Conservation (phyloP, 108 stramenopile genomes). For the Discostella stelligeroides region DNA sequence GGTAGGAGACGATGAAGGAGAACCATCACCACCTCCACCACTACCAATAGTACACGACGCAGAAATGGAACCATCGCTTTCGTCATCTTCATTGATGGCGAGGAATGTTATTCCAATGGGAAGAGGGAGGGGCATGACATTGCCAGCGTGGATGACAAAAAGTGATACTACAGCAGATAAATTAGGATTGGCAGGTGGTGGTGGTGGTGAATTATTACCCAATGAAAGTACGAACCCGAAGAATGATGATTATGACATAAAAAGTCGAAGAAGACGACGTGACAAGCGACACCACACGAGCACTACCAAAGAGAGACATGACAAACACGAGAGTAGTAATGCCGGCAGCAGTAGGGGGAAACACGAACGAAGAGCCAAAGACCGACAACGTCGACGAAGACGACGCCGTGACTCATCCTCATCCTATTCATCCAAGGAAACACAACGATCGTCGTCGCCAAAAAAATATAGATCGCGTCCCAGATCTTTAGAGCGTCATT, state of each 20-base stretch:
- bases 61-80: background rate
- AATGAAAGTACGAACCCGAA: background rate
- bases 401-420: too few relatives aligned
- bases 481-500: too few relatives aligned
- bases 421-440: too few relatives aligned
- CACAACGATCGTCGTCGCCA: too few relatives aligned
- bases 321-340: slow-evolving; percentile 1
- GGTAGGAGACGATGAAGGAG: slow-evolving; percentile 64
- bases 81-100: background rate
- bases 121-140: slow-evolving; percentile 60
- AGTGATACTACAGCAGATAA: too few relatives aligned
- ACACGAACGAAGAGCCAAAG: too few relatives aligned
- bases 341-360: background rate
- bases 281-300: slow-evolving; percentile 1
- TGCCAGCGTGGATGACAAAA: slow-evolving; percentile 73
- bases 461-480: too few relatives aligned
- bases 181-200: too few relatives aligned
- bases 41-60: background rate
- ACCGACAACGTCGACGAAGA: slow-evolving; percentile 10
- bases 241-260: background rate
- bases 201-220: too few relatives aligned
- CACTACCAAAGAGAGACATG: background rate
- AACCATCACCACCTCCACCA: slow-evolving; percentile 55
- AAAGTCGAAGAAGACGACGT: background rate
- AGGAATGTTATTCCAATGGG: slow-evolving; percentile 42